Base-by-base conservation (phyloP, 257 asterid species). In the Vinca minor region DNA sequence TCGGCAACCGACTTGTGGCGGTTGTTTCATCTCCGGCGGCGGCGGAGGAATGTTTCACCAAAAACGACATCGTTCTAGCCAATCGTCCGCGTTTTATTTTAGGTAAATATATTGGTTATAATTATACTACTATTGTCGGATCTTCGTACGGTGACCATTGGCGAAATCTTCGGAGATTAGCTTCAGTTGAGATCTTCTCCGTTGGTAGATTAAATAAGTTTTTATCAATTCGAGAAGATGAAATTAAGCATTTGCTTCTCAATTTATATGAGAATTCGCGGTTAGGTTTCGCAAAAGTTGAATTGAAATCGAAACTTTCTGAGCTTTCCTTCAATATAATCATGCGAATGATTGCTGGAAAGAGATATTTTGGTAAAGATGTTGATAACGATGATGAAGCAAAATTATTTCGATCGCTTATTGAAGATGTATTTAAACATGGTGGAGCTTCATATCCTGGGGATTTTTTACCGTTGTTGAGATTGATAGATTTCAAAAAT, bases 31-130 rank as follows among this genome's bases (percentile, higher is more conserved):
- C 79, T 25, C 69, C 83, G 23, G 25, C 69, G 2, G 20, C 26
- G 2, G 82, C 35, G 11, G 74, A 73, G 10, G 87, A 78, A 50
- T 82, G 84, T n/a, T 73, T 78, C 80, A 65, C 69, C 61, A 78
- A 71, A 12, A 68, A 82, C 31, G 82, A 82, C 42, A 29, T 76
- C 9, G 65, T 36, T 4, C 42, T 77, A 5, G 80, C 85, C 21
- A 72, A 68, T 25, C 77, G 85, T 5, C 78, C 78, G 8, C 74
- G 46, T 53, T 38, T 73, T 14, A 17, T 41, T 2, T 45, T 69
- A 4, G 80, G 78, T 6, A 71, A 71, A 54, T 71, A 74, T 55
- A 13, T 62, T 4, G 78, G 76, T 17, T 77, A 80, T 63, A 59
- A 76, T 36, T 64, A 64, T 44, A 71, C 70, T 31, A 54, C 65